Percentiles rank a stretch among this genome's conserved stretches.
Evolutionary conservation across 768 basidiomycete species (phyloP).

Genomic region (Leucocoprinus leucothites): DNA sequence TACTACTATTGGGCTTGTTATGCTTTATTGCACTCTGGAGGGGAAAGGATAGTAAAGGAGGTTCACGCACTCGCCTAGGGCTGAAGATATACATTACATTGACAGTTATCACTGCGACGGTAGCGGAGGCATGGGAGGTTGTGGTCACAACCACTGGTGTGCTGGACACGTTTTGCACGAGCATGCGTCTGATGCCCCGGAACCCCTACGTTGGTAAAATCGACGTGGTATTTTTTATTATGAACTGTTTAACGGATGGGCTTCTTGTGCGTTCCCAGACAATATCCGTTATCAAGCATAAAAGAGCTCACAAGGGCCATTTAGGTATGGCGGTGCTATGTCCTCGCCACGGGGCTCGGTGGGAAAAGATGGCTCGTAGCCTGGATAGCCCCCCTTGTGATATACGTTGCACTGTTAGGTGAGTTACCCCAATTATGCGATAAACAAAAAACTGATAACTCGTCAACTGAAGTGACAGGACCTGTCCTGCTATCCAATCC

Average conservation of each 20-base stretch:
- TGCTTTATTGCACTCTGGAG: neutral
- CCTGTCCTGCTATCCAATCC: no score
- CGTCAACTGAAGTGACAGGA: no score
- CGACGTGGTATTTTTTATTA: neutral
- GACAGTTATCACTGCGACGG: neutral
- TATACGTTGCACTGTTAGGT: neutral
- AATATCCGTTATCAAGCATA: neutral
- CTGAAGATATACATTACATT: neutral
- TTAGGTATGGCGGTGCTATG: conserved; percentile 3
- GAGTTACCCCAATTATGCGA: neutral
- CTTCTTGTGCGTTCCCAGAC: neutral
- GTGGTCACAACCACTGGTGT: neutral
- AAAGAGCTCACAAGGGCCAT: neutral
- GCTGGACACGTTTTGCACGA: neutral
- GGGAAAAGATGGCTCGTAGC: neutral
- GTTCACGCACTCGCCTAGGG: neutral
- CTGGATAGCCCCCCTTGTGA: neutral
- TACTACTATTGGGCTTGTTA: neutral
- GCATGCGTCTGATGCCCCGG: neutral
- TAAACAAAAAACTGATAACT: no score
- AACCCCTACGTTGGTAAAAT: neutral
- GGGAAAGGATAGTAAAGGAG: neutral
- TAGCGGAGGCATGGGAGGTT: neutral
- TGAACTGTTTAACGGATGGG: conserved; percentile 5
- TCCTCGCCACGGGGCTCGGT: neutral